Base-by-base conservation (phyloP, 148 eudicot genomes). In the Amaranthus cruentus region DNA sequence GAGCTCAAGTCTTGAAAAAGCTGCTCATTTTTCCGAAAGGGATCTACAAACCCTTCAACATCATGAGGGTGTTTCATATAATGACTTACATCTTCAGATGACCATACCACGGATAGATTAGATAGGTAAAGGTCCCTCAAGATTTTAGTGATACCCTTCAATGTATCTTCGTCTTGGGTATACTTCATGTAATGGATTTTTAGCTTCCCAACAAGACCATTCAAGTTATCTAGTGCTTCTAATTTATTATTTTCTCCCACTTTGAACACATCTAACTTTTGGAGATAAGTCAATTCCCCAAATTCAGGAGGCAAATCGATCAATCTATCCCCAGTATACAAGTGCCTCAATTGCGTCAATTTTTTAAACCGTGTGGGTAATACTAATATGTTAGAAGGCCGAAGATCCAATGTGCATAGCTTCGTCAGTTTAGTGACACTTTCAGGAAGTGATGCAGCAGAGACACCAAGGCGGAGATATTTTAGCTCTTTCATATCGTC, bases 381-480 rank as follows among this genome's bases (percentile, higher is more conserved):
- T 10, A 28, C 11, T 6, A 6, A 2, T 0, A 60, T 6, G 44
- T 59, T 38, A 7, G 13, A 59, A 9, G 6, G 57, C 14, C 47
- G 68, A 9, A 76, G 21, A 69, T 76, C 78, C 49, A 76, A 68
- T 38, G 48, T 60, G 10, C 46, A 43, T 55, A 76, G 10, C 2
- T 68, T 58, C 7, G 4, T 7, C 42, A 60, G 14, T 5, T 56
- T n/a, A 3, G 52, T 50, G 68, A 69, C 4, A 53, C 62, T 13
- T 4, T 52, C 9, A 15, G 60, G 51, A 42, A 75, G 67, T 9
- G 9, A 50, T 50, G 60, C 11, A 5, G 47, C 10, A 18, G 59
- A 38, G 18, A 18, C 14, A 52, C 49, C 73, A 43, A 76, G 68
- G 51, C 54, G 14, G 5, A 76, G 78, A 49, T 50, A 75, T 43